Percentiles rank a stretch among this genome's conserved stretches.
Evolutionary conservation across 129 eudicot genomes (phyloP).

Genomic region (Rutidosis leptorrhynchoides): DNA sequence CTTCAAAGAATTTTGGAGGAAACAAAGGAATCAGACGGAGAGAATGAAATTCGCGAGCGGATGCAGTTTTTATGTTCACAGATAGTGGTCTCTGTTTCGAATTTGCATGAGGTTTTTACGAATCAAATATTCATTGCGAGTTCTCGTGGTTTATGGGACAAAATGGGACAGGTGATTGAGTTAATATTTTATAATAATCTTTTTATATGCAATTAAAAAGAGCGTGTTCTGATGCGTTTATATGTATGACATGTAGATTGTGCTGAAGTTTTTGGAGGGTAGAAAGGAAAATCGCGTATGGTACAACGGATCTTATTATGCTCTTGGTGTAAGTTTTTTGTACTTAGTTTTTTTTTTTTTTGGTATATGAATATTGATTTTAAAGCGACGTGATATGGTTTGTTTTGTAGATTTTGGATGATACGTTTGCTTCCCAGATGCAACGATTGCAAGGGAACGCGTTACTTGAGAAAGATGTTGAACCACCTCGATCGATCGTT

Average conservation of each 20-base stretch:
- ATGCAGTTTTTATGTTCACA: slow-evolving; percentile 74
- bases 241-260: slow-evolving; percentile 42
- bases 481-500: slow-evolving; percentile 72
- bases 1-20: slow-evolving; percentile 87
- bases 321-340: slow-evolving; percentile 68
- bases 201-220: background rate
- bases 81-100: slow-evolving; percentile 63
- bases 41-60: slow-evolving; percentile 76
- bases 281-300: slow-evolving; percentile 89
- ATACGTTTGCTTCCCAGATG: slow-evolving; percentile 94
- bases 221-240: slow-evolving; percentile 25
- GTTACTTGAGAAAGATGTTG: slow-evolving; percentile 70
- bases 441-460: slow-evolving; percentile 90
- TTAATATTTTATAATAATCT: background rate
- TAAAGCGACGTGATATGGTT: slow-evolving; percentile 6
- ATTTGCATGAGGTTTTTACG: slow-evolving; percentile 80
- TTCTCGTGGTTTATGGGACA: slow-evolving; percentile 86
- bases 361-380: background rate
- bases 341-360: background rate
- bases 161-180: slow-evolving; percentile 79
- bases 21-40: slow-evolving; percentile 88
- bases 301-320: slow-evolving; percentile 88
- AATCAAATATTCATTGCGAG: slow-evolving; percentile 70
- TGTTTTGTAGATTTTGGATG: slow-evolving; percentile 68
- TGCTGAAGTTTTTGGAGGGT: slow-evolving; percentile 78